These are phyloP conservation scores for Niveomyces coronatus DNA, from an alignment of 2,329 filamentous ascomycete genomes.

Conservation along the genomic window DNA sequence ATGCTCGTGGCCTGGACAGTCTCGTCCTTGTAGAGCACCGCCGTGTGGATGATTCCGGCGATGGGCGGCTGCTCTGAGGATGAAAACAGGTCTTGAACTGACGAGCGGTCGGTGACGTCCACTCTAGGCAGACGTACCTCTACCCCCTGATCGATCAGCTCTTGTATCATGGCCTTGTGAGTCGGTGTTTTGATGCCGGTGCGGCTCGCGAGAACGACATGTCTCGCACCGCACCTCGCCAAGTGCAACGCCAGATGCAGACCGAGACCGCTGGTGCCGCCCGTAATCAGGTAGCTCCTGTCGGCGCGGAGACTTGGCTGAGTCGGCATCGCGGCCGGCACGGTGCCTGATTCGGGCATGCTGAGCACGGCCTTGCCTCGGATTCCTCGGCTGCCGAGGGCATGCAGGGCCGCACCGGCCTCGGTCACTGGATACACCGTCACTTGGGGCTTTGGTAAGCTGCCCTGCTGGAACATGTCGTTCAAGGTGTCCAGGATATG, in stretches of 20 bases:
- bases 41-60: background rate
- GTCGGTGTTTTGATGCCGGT: background rate
- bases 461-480: no score
- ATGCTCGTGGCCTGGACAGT: background rate
- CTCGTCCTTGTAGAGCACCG: background rate
- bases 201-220: background rate
- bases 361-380: background rate
- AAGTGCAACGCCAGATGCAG: background rate
- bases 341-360: background rate
- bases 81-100: no score
- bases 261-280: background rate
- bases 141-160: no score
- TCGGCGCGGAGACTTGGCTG: background rate
- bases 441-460: no score
- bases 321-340: background rate
- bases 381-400: no score
- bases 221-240: background rate
- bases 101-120: no score
- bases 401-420: no score
- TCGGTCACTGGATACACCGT: no score
- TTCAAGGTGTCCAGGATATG: no score
- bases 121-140: no score
- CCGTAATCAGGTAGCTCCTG: background rate
- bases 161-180: no score
- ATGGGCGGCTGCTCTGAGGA: background rate